Evolutionary conservation across 2,329 filamentous ascomycete species (phyloP).

Genomic region (Arthrobotrys sinensis): DNA sequence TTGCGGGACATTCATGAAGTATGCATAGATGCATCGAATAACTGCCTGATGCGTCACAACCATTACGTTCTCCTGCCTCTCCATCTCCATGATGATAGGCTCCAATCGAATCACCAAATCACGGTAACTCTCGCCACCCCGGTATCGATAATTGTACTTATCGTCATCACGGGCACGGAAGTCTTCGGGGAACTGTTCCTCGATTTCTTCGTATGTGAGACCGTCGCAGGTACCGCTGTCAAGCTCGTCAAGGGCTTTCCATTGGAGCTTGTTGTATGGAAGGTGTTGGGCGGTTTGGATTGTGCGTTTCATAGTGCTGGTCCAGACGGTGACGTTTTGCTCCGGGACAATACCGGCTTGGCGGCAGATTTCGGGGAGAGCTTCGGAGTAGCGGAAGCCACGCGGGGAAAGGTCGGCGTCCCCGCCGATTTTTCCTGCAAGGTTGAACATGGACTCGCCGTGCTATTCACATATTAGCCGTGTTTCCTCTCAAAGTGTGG

Average conservation of each 20-base stretch:
- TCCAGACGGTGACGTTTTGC: constrained; percentile 78
- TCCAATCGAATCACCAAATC: constrained; percentile 98
- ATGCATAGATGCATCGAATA: constrained; percentile 95
- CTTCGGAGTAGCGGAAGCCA: constrained; percentile 87
- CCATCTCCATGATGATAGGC: constrained; percentile 99
- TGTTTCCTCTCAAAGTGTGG: background rate
- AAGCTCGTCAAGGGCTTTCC: constrained; percentile 98
- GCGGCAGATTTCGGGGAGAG: constrained; percentile 79
- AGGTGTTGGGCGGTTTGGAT: constrained; percentile 92
- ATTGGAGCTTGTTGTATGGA: constrained; percentile 94
- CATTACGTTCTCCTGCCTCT: constrained; percentile 94
- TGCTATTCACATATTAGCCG: constrained; percentile 73
- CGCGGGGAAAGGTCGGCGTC: constrained; percentile 89
- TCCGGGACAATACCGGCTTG: constrained; percentile 60
- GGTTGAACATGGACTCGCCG: constrained; percentile 93
- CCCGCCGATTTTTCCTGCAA: constrained; percentile 91
- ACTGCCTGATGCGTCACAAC: constrained; percentile 99
- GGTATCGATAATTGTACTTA: constrained; percentile 98
- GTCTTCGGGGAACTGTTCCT: constrained; percentile 90
- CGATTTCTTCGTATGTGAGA: constrained; percentile 95
- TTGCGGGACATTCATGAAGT: constrained; percentile 98
- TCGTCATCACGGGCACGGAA: constrained; percentile 96
- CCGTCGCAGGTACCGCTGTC: constrained; percentile 97
- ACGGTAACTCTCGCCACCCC: constrained; percentile 93
- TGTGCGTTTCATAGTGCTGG: constrained; percentile 83